phyloP scores from a whole-genome alignment of 176 grass and related monocot genomes.

The Typha latifolia region DNA sequence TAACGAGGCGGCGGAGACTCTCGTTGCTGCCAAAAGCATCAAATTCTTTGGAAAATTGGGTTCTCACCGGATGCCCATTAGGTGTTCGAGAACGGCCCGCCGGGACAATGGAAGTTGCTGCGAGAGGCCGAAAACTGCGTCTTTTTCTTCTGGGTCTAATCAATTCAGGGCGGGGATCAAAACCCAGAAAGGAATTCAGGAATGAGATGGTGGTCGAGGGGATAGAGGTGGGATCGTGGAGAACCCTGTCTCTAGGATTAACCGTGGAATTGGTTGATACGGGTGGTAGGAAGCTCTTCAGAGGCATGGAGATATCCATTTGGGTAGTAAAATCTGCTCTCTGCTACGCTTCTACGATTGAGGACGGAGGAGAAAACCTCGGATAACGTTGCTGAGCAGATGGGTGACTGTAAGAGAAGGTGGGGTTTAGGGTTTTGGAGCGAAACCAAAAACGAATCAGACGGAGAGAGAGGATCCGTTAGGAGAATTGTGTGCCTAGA shows the following conservation, averaged over 20 bases:
- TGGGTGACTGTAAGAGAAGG: neutral
- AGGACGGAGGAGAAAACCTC: too few species aligned
- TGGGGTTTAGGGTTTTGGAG: conserved; percentile 11
- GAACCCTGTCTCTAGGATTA: neutral
- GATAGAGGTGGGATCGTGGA: neutral
- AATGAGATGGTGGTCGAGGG: neutral
- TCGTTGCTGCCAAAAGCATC: neutral
- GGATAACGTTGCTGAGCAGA: neutral
- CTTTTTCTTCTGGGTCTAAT: neutral
- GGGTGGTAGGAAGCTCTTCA: neutral
- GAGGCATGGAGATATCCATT: neutral
- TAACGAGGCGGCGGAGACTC: conserved; percentile 39
- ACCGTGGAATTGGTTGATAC: neutral
- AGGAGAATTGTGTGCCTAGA: neutral
- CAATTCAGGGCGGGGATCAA: neutral
- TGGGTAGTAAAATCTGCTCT: neutral
- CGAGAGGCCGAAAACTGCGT: neutral
- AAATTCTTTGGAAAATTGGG: neutral
- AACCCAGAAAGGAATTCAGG: neutral
- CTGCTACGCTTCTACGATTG: neutral
- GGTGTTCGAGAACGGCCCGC: neutral
- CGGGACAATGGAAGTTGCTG: neutral
- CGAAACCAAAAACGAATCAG: neutral
- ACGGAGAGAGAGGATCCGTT: neutral
- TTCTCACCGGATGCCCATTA: too few species aligned